phyloP scores from a whole-genome alignment of 2,329 filamentous ascomycete genomes.

The Rhynchosporium secalis region DNA sequence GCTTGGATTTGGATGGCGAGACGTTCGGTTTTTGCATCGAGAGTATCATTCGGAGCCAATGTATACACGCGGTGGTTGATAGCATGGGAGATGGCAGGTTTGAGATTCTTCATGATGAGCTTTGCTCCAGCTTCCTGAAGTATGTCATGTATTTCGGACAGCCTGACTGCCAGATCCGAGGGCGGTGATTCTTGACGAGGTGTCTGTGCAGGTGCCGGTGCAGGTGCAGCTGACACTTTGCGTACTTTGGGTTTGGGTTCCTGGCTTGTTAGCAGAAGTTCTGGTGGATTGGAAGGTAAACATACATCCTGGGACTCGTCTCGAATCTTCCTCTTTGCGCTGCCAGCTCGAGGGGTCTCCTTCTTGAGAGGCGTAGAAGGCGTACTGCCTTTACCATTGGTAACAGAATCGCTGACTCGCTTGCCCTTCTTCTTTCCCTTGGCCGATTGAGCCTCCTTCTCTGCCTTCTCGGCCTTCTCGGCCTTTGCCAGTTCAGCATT shows the following conservation, averaged over 20 bases:
- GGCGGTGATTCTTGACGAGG: conserved; percentile 39
- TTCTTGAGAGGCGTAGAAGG: conserved; percentile 41
- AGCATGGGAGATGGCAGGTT: conserved; percentile 63
- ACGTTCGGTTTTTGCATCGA: conserved; percentile 64
- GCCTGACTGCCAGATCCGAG: conserved; percentile 50
- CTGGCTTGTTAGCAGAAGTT: conserved; percentile 36
- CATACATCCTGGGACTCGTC: conserved; percentile 54
- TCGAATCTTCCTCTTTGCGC: conserved; percentile 57
- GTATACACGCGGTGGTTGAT: conserved; percentile 65
- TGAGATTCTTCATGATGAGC: conserved; percentile 69
- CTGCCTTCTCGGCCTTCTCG: conserved; percentile 51
- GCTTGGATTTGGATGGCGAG: conserved; percentile 81
- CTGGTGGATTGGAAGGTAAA: background rate
- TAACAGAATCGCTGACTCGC: conserved; percentile 61
- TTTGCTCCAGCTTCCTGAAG: conserved; percentile 68
- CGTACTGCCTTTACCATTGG: conserved; percentile 38
- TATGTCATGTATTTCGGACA: conserved; percentile 56
- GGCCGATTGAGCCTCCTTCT: conserved; percentile 37
- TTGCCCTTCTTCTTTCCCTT: conserved; percentile 57
- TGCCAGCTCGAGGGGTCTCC: conserved; percentile 42
- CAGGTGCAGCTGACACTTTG: conserved; percentile 53
- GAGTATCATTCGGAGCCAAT: conserved; percentile 62
- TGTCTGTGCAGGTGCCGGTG: conserved; percentile 29
- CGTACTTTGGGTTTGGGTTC: conserved; percentile 50
- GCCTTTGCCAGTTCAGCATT: conserved; percentile 59